phyloP scores from a whole-genome alignment of 371 early-diverging fungal genomes.

The Apophysomyces trapeziformis region DNA sequence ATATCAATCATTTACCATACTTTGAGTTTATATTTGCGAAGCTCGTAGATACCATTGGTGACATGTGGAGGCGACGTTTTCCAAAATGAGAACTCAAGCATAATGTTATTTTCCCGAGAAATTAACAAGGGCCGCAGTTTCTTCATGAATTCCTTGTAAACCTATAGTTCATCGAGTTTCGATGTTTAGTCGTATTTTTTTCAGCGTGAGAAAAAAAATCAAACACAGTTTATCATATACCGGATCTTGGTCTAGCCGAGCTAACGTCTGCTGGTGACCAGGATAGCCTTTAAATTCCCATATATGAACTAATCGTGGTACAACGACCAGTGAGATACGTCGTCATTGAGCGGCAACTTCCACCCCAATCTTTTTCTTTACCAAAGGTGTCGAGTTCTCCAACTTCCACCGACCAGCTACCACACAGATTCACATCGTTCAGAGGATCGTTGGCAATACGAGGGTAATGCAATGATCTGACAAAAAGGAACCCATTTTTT shows the following conservation, averaged over 20 bases:
- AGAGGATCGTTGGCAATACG: conserved; percentile 65
- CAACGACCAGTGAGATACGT: background rate
- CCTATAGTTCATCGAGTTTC: conserved; percentile 20
- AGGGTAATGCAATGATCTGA: conserved; percentile 68
- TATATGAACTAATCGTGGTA: conserved; percentile 64
- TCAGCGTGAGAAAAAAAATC: conserved; percentile 6
- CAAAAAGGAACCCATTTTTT: background rate
- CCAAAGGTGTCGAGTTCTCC: conserved; percentile 80
- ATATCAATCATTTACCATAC: conserved; percentile 22
- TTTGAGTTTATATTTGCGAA: conserved; percentile 77
- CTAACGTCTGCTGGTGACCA: conserved; percentile 62
- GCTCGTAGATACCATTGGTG: conserved; percentile 80
- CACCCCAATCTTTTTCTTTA: conserved; percentile 23
- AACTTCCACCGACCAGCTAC: conserved; percentile 81
- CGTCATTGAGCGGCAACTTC: background rate
- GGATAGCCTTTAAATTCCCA: conserved; percentile 87
- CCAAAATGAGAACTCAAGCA: conserved; percentile 92
- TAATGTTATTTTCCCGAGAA: conserved; percentile 73
- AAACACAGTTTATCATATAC: conserved; percentile 22
- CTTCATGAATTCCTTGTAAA: conserved; percentile 57
- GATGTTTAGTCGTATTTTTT: background rate
- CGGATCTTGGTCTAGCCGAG: conserved; percentile 52
- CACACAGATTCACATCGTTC: conserved; percentile 74
- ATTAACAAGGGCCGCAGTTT: conserved; percentile 63
- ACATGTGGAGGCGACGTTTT: conserved; percentile 67